Evolutionary conservation across 331 rosid genomes (phyloP).

Genomic region (Cydonia oblonga): DNA sequence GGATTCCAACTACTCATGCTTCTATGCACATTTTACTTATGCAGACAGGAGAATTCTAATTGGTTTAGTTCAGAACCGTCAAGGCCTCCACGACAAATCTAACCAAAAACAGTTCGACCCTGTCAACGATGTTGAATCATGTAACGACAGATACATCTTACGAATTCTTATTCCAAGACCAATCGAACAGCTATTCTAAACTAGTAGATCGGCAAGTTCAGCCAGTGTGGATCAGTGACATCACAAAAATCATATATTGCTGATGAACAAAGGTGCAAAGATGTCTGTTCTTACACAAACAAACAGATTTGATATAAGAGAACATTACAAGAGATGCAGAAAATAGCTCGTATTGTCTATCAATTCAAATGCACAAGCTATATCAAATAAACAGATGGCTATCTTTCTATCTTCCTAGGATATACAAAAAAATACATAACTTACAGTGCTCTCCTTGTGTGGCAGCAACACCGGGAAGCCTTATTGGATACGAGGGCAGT

Average conservation of each 20-base stretch:
- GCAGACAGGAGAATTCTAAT: background rate
- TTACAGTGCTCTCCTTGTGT: slow-evolving; percentile 15
- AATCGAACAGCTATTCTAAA: background rate
- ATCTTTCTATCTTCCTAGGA: slow-evolving; percentile 10
- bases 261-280: background rate
- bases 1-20: background rate
- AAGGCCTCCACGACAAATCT: background rate
- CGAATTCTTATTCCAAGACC: background rate
- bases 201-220: background rate
- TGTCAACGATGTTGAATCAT: background rate
- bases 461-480: slow-evolving; percentile 36
- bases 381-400: slow-evolving; percentile 9
- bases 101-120: background rate
- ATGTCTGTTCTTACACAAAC: slow-evolving; percentile 5
- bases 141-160: background rate
- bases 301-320: background rate
- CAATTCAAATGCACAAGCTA: slow-evolving; percentile 7
- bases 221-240: background rate
- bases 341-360: background rate
- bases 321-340: slow-evolving; percentile 6
- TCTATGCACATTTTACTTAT: background rate
- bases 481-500: slow-evolving; percentile 22
- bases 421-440: background rate
- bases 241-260: background rate
- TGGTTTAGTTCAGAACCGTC: background rate